phyloP scores from a whole-genome alignment of 495 filamentous ascomycete genomes.

The Astrothelium macrocarpum region DNA sequence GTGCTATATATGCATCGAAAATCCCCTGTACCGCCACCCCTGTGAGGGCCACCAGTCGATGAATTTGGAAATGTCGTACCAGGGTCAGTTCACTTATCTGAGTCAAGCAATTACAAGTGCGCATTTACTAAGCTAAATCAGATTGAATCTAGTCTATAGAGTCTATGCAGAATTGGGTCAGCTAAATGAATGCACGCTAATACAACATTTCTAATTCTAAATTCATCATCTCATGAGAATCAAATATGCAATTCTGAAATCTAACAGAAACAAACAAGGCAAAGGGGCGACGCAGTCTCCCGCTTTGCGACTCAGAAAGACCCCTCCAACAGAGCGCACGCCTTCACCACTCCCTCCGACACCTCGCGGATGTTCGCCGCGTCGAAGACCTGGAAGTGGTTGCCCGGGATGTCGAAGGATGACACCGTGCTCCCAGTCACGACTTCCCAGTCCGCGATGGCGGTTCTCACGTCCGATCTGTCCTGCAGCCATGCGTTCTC shows the following conservation, averaged over 20 bases:
- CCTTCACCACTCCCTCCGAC: not conserved
- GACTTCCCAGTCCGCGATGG: constrained; percentile 14
- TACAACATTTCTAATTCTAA: no score
- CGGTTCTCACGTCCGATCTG: not conserved
- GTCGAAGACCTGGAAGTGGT: constrained; percentile 23
- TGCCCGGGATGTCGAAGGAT: constrained; percentile 17
- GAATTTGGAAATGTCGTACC: no score
- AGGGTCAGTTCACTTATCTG: no score
- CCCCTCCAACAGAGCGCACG: constrained; percentile 2
- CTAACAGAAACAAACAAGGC: not conserved
- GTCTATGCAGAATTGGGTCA: no score
- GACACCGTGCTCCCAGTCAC: constrained; percentile 15
- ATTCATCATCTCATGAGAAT: no score
- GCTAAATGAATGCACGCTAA: no score
- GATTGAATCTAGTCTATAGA: no score
- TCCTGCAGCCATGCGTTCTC: constrained; percentile 6
- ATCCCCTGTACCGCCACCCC: not conserved
- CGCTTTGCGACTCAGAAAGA: constrained; percentile 5
- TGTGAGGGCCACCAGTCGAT: not conserved
- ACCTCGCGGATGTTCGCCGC: constrained; percentile 2
- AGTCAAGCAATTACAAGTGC: no score
- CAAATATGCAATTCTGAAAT: not conserved
- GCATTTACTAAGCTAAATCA: no score
- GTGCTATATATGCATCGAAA: not conserved
- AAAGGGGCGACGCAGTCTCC: constrained; percentile 2